phyloP scores from a whole-genome alignment of 2,329 filamentous ascomycete genomes.

The Davidsoniella eucalypti region DNA sequence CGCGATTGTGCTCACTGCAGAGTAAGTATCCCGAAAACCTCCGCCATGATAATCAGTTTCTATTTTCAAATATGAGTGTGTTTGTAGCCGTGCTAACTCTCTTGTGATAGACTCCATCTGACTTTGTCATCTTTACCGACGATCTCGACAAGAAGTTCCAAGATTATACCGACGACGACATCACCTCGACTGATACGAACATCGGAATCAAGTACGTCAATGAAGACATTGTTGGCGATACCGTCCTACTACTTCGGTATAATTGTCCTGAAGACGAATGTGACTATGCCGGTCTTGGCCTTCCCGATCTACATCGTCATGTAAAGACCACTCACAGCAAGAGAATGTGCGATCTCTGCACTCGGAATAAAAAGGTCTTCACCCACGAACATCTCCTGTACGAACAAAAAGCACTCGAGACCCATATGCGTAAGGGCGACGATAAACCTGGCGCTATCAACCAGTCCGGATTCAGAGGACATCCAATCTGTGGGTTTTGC shows the following conservation, averaged over 20 bases:
- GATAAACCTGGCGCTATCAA: slow-evolving; percentile 77
- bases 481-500: slow-evolving; percentile 90
- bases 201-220: slow-evolving; percentile 86
- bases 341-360: slow-evolving; percentile 80
- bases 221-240: slow-evolving; percentile 80
- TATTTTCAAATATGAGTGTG: not conserved
- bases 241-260: slow-evolving; percentile 71
- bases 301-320: slow-evolving; percentile 49
- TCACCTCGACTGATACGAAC: slow-evolving; percentile 64
- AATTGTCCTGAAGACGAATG: slow-evolving; percentile 79
- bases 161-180: slow-evolving; percentile 59
- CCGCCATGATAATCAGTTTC: not conserved
- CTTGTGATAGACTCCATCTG: slow-evolving; percentile 39
- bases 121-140: slow-evolving; percentile 85
- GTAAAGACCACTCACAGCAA: slow-evolving; percentile 70
- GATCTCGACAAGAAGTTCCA: slow-evolving; percentile 66
- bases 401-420: slow-evolving; percentile 59
- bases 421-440: slow-evolving; percentile 81
- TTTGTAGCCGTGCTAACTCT: slow-evolving; percentile 14
- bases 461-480: slow-evolving; percentile 91
- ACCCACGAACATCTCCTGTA: slow-evolving; percentile 96
- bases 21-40: slow-evolving; percentile 32
- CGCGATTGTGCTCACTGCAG: slow-evolving; percentile 94
- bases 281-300: slow-evolving; percentile 60
- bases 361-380: slow-evolving; percentile 92